Percentiles rank a stretch among this genome's conserved stretches.
Evolutionary conservation across 2,329 filamentous ascomycete species (phyloP).

Genomic region (Endothia cerciana): DNA sequence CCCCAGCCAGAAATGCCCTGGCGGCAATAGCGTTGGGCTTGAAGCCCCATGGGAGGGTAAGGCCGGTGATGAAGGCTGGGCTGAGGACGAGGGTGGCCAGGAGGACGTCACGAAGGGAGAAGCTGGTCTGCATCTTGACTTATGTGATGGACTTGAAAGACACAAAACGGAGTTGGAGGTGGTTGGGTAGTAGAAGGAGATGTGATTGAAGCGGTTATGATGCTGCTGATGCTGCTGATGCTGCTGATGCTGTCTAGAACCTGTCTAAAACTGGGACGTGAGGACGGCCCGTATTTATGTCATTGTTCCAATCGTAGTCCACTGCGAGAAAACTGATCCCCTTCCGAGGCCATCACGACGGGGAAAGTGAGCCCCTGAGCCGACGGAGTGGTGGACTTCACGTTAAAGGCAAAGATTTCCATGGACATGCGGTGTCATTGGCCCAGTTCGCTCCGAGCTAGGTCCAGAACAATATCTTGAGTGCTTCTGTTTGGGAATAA

Average conservation of each 20-base stretch:
- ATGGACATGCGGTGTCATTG: background rate
- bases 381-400: background rate
- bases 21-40: background rate
- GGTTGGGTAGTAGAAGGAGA: background rate
- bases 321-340: background rate
- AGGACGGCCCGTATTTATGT: constrained; percentile 8
- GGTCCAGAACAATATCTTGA: background rate
- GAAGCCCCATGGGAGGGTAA: constrained; percentile 14
- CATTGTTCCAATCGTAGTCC: background rate
- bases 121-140: constrained; percentile 19
- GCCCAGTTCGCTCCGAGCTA: background rate
- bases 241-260: background rate
- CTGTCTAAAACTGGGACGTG: too few species aligned
- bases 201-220: background rate
- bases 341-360: constrained; percentile 7
- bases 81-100: constrained; percentile 22
- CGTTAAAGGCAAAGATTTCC: background rate
- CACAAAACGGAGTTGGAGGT: too few species aligned
- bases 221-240: constrained; percentile 12
- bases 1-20: background rate
- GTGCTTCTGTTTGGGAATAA: constrained; percentile 1
- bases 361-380: background rate
- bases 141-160: background rate
- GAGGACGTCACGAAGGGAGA: constrained; percentile 17
- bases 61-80: constrained; percentile 21